These are phyloP conservation scores for Fallopia convolvulus DNA, from an alignment of 148 eudicot species.

Conservation along the genomic window DNA sequence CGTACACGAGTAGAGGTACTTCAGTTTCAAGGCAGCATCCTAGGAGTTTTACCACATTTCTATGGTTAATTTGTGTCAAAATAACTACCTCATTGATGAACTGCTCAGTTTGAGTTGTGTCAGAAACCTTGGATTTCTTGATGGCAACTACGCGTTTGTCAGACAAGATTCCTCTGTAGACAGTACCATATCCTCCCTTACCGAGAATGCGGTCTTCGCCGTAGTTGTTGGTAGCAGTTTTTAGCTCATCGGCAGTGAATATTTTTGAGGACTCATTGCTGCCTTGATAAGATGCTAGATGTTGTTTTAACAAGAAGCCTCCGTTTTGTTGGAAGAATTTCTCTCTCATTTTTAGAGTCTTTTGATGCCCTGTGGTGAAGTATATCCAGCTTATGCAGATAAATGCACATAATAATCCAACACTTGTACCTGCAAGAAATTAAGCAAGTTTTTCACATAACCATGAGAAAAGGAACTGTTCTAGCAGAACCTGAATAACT, in stretches of 20 bases:
- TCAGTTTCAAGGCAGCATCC: slow-evolving; percentile 9
- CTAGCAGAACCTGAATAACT: not conserved
- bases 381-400: slow-evolving; percentile 17
- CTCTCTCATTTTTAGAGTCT: slow-evolving; percentile 15
- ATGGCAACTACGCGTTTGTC: slow-evolving; percentile 8
- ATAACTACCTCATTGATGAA: slow-evolving; percentile 17
- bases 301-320: slow-evolving; percentile 12
- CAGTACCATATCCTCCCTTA: slow-evolving; percentile 15
- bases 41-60: slow-evolving; percentile 11
- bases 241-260: slow-evolving; percentile 11
- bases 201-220: slow-evolving; percentile 10
- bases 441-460: not conserved
- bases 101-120: slow-evolving; percentile 12
- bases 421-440: slow-evolving; percentile 19
- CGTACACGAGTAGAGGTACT: slow-evolving; percentile 11
- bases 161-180: slow-evolving; percentile 8
- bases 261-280: not conserved
- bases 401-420: slow-evolving; percentile 10
- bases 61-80: slow-evolving; percentile 12
- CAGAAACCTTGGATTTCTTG: slow-evolving; percentile 10
- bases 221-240: slow-evolving; percentile 16
- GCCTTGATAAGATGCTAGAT: slow-evolving; percentile 1
- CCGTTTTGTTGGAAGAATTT: slow-evolving; percentile 18
- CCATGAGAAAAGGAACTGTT: not conserved
- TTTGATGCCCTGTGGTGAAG: not conserved